Percentiles rank a stretch among this genome's conserved stretches.
phyloP scores from a whole-genome alignment of 2,329 filamentous ascomycete genomes.

The Penicillium sp. region DNA sequence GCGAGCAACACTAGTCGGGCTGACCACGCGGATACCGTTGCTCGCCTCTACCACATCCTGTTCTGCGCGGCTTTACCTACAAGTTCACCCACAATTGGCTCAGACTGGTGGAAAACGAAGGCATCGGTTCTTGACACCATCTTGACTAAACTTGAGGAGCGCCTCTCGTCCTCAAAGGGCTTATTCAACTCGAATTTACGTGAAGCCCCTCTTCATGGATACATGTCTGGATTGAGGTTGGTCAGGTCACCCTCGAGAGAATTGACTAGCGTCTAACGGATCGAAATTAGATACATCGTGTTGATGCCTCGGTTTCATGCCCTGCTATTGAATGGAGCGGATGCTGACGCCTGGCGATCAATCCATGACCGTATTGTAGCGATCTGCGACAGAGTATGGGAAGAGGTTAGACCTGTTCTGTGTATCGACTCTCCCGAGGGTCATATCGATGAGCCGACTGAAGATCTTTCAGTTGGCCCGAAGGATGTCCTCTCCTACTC shows the following conservation, averaged over 20 bases:
- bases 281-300: conserved; percentile 49
- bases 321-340: conserved; percentile 30
- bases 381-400: conserved; percentile 73
- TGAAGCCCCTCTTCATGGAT: conserved; percentile 67
- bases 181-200: conserved; percentile 69
- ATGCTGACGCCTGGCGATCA: conserved; percentile 31
- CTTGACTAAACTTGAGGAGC: conserved; percentile 63
- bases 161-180: conserved; percentile 62
- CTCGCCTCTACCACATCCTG: conserved; percentile 71
- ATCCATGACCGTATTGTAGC: conserved; percentile 55
- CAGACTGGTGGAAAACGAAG: conserved; percentile 38
- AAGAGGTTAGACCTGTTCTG: conserved; percentile 71
- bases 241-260: conserved; percentile 9
- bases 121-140: conserved; percentile 59
- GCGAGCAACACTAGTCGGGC: conserved; percentile 70
- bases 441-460: conserved; percentile 59
- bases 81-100: conserved; percentile 13
- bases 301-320: conserved; percentile 44
- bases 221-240: conserved; percentile 67
- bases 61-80: conserved; percentile 57
- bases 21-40: conserved; percentile 90
- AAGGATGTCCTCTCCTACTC: conserved; percentile 94
- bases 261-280: background rate
- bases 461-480: conserved; percentile 72
- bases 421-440: conserved; percentile 96